Evolutionary conservation across 2,329 filamentous ascomycete genomes (phyloP).

Genomic region (Clathrospora elynae): DNA sequence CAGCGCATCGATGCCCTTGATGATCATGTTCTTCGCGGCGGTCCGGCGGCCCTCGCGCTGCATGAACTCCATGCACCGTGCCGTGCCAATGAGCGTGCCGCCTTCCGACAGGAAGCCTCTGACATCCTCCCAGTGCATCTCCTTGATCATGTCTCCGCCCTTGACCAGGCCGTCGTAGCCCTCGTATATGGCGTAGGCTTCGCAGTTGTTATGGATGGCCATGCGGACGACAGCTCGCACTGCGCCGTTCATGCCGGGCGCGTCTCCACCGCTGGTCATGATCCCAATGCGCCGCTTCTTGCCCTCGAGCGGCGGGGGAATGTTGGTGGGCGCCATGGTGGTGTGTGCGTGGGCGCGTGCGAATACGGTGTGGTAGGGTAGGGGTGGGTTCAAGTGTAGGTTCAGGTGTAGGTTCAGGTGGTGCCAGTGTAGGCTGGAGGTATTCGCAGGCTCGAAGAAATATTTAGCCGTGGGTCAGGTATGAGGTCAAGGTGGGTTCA

Average conservation of each 20-base stretch:
- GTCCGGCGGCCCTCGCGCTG: constrained; percentile 81
- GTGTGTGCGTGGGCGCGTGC: constrained; percentile 5
- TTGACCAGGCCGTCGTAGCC: constrained; percentile 94
- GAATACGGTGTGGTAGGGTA: constrained; percentile 7
- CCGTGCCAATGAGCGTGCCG: constrained; percentile 94
- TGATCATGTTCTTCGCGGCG: constrained; percentile 92
- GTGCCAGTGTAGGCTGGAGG: constrained; percentile 12
- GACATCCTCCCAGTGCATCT: constrained; percentile 91
- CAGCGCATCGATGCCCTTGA: constrained; percentile 90
- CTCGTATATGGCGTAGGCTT: constrained; percentile 68
- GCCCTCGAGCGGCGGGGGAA: constrained; percentile 47
- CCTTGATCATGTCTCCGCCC: constrained; percentile 83
- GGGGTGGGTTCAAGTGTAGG: constrained; percentile 4
- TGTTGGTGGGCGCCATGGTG: constrained; percentile 37
- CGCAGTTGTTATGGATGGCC: constrained; percentile 74
- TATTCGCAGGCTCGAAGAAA: constrained; percentile 16
- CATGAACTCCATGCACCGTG: constrained; percentile 89
- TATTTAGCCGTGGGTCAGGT: constrained; percentile 24
- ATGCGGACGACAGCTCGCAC: constrained; percentile 91
- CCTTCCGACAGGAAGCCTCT: constrained; percentile 92
- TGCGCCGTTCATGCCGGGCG: constrained; percentile 91
- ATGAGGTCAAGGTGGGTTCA: constrained; percentile 34
- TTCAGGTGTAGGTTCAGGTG: constrained; percentile 1
- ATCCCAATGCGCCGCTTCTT: constrained; percentile 75
- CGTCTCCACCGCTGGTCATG: constrained; percentile 94